These are phyloP conservation scores for Lasiosphaeria ovina DNA, from an alignment of 495 filamentous ascomycete genomes.

Conservation along the genomic window DNA sequence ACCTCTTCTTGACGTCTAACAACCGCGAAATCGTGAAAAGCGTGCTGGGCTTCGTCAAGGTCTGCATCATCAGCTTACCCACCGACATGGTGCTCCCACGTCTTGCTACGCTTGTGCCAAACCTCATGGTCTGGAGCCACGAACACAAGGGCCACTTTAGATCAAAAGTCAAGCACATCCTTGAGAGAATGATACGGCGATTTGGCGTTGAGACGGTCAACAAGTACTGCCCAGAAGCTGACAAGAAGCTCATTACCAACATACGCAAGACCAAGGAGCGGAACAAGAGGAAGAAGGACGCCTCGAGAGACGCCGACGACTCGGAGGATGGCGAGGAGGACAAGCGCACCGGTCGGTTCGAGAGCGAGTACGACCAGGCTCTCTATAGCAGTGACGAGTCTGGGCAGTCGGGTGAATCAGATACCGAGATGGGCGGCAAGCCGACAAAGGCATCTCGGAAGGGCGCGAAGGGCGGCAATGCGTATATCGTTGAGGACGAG, in stretches of 20 bases:
- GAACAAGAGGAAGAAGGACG: constrained; percentile 79
- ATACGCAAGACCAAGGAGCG: constrained; percentile 92
- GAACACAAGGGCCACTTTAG: constrained; percentile 96
- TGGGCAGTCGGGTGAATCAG: constrained; percentile 58
- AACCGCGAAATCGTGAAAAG: constrained; percentile 94
- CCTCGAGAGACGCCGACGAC: constrained; percentile 48
- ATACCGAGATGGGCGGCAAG: constrained; percentile 56
- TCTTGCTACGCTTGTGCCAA: constrained; percentile 72
- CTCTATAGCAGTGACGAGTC: constrained; percentile 76
- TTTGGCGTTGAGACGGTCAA: constrained; percentile 82
- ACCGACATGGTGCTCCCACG: constrained; percentile 70
- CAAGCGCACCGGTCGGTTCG: constrained; percentile 61
- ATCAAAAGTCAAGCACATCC: constrained; percentile 93
- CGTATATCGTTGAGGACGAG: constrained; percentile 89
- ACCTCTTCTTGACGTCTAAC: constrained; percentile 89
- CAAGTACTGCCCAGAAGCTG: constrained; percentile 72
- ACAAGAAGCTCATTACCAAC: constrained; percentile 85
- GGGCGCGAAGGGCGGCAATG: constrained; percentile 55
- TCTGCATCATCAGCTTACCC: constrained; percentile 82
- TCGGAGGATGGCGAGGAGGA: constrained; percentile 49
- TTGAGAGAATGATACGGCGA: constrained; percentile 86
- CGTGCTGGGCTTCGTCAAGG: constrained; percentile 94
- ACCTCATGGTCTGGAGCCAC: constrained; percentile 92
- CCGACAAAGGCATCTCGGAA: constrained; percentile 33
- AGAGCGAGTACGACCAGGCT: constrained; percentile 92